A percentile compares a stretch with the other conserved stretches of the same genome.
Evolutionary conservation across 768 basidiomycete genomes (phyloP).

Genomic region (Hirschioporus abietinus): DNA sequence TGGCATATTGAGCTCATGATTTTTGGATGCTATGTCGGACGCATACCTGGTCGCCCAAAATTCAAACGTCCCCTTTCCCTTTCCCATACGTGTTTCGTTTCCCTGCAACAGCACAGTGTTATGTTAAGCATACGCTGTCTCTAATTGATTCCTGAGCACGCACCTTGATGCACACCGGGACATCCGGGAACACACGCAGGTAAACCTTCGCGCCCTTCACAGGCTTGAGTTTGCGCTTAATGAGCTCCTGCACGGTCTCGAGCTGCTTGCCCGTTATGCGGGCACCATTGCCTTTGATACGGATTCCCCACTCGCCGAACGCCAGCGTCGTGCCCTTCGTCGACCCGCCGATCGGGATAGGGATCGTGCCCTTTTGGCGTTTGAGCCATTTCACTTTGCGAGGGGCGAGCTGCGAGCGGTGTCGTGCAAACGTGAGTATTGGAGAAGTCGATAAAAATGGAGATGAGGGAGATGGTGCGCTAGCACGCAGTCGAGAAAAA

Average conservation of each 20-base stretch:
- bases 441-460: slow-evolving; percentile 9
- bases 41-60: slow-evolving; percentile 91
- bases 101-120: slow-evolving; percentile 47
- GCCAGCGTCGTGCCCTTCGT: slow-evolving; percentile 90
- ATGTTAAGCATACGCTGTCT: neutral
- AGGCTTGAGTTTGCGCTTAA: slow-evolving; percentile 83
- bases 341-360: slow-evolving; percentile 85
- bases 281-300: slow-evolving; percentile 78
- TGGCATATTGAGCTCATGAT: slow-evolving; percentile 4
- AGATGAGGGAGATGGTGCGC: slow-evolving; percentile 16
- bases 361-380: slow-evolving; percentile 85
- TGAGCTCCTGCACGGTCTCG: slow-evolving; percentile 77
- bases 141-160: neutral
- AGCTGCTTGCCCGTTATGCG: slow-evolving; percentile 89
- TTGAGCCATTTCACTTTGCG: slow-evolving; percentile 78
- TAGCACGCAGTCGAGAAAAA: slow-evolving; percentile 22
- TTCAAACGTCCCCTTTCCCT: slow-evolving; percentile 97
- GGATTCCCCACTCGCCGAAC: slow-evolving; percentile 87
- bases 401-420: slow-evolving; percentile 69
- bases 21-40: neutral
- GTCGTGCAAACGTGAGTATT: slow-evolving; percentile 17
- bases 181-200: slow-evolving; percentile 90
- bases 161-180: slow-evolving; percentile 96
- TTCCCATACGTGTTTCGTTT: slow-evolving; percentile 99
- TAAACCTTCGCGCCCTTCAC: slow-evolving; percentile 87